phyloP scores from a whole-genome alignment of 192 early-diverging fungal genomes.

The Coemansia sp. region DNA sequence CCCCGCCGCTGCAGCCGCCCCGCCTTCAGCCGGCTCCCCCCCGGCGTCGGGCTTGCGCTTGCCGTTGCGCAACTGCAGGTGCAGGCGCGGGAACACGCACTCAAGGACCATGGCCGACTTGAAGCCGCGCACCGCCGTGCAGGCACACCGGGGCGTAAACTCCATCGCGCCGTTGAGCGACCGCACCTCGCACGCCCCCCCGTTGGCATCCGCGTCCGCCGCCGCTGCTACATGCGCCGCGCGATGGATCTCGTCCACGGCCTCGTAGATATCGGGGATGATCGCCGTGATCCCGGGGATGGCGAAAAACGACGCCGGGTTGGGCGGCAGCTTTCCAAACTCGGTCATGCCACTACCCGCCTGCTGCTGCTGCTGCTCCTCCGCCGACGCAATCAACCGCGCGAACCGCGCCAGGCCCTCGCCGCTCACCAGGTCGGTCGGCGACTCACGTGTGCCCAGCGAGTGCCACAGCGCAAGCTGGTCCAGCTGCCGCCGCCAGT shows the following conservation, averaged over 20 bases:
- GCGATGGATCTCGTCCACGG: conserved; percentile 52
- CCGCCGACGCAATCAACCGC: conserved; percentile 30
- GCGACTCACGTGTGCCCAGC: conserved; percentile 45
- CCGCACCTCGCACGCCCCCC: conserved; percentile 20
- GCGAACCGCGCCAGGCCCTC: conserved; percentile 35
- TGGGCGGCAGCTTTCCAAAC: conserved; percentile 37
- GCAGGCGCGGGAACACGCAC: conserved; percentile 48
- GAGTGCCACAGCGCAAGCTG: conserved; percentile 47
- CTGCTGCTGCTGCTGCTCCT: conserved; percentile 3
- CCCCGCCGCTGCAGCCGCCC: background rate
- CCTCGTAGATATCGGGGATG: conserved; percentile 53
- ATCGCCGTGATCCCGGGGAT: conserved; percentile 50
- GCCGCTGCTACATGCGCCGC: conserved; percentile 30
- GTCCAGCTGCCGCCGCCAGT: conserved; percentile 58
- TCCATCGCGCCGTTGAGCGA: conserved; percentile 33
- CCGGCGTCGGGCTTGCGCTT: conserved; percentile 25
- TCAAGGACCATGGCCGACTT: conserved; percentile 42
- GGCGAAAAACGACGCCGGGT: conserved; percentile 50
- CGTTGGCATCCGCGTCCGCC: background rate
- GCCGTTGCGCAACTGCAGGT: conserved; percentile 20
- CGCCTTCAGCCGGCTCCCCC: background rate
- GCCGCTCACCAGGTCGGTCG: conserved; percentile 31
- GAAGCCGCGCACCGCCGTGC: conserved; percentile 32
- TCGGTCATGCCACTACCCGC: conserved; percentile 23
- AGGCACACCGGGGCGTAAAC: conserved; percentile 37